phyloP scores from a whole-genome alignment of 2,329 filamentous ascomycete genomes.

The Penicillium griseofulvum region DNA sequence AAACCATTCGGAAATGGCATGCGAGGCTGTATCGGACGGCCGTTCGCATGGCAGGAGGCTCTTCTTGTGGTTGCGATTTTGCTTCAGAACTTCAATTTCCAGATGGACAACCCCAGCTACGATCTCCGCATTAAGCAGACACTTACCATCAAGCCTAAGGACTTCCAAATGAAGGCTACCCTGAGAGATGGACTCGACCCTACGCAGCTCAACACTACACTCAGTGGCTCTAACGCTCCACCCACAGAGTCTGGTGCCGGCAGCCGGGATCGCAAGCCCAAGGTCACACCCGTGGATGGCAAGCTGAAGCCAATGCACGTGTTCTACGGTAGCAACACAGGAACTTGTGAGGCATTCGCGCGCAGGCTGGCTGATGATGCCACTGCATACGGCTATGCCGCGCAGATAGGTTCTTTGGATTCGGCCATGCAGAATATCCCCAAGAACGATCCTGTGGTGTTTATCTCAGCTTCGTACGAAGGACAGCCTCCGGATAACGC shows the following conservation, averaged over 20 bases:
- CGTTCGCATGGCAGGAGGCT: slow-evolving; percentile 73
- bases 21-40: slow-evolving; percentile 68
- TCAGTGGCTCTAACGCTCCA: slow-evolving; percentile 24
- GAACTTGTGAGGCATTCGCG: slow-evolving; percentile 70
- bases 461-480: slow-evolving; percentile 71
- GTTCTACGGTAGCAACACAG: slow-evolving; percentile 71
- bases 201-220: slow-evolving; percentile 40
- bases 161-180: slow-evolving; percentile 60
- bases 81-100: slow-evolving; percentile 70
- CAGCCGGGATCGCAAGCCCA: slow-evolving; percentile 23
- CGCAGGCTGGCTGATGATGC: slow-evolving; percentile 62
- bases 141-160: slow-evolving; percentile 48
- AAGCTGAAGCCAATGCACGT: slow-evolving; percentile 57
- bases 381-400: slow-evolving; percentile 57
- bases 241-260: slow-evolving; percentile 10
- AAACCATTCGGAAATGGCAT: slow-evolving; percentile 74
- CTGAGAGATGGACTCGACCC: slow-evolving; percentile 53
- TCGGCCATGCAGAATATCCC: slow-evolving; percentile 60
- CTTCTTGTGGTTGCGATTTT: slow-evolving; percentile 61
- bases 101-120: slow-evolving; percentile 56
- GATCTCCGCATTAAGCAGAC: slow-evolving; percentile 40
- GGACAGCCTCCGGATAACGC: slow-evolving; percentile 73
- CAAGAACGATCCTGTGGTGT: slow-evolving; percentile 59
- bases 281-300: slow-evolving; percentile 9
- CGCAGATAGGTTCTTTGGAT: slow-evolving; percentile 59